phyloP scores from a whole-genome alignment of 768 basidiomycete species.

The Termitomyces sp. region DNA sequence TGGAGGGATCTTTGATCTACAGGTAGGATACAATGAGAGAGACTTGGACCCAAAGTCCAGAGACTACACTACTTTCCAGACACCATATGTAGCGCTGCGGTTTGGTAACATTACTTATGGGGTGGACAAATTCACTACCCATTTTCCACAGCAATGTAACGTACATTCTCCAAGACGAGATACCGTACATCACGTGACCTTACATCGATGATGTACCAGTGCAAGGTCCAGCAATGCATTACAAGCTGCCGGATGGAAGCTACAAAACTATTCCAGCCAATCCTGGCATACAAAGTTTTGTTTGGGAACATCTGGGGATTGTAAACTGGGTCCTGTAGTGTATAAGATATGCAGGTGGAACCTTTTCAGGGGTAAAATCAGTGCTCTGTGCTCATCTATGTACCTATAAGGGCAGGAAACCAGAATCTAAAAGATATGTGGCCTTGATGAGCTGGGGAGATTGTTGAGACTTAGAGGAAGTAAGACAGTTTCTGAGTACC shows the following conservation, averaged over 20 bases:
- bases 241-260: neutral
- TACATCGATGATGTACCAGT: neutral
- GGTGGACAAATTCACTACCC: conserved; percentile 13
- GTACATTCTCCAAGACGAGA: conserved; percentile 26
- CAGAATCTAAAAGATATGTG: no score
- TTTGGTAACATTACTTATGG: no score
- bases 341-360: no score
- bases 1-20: no score
- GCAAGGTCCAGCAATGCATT: conserved; percentile 3
- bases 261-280: neutral
- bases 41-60: conserved; percentile 12
- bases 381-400: no score
- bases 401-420: no score
- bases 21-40: conserved; percentile 34
- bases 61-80: conserved; percentile 35
- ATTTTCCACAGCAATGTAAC: conserved; percentile 38
- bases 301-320: conserved; percentile 45
- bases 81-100: conserved; percentile 26
- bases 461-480: no score
- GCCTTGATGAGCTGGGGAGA: no score
- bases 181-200: neutral
- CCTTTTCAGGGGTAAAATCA: no score
- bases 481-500: no score
- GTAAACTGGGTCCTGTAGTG: no score
- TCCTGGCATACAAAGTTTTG: conserved; percentile 25